Percentiles rank a stretch among this genome's conserved stretches.
Conservation (phyloP, 257 asterid genomes). For the Ballota nigra region DNA sequence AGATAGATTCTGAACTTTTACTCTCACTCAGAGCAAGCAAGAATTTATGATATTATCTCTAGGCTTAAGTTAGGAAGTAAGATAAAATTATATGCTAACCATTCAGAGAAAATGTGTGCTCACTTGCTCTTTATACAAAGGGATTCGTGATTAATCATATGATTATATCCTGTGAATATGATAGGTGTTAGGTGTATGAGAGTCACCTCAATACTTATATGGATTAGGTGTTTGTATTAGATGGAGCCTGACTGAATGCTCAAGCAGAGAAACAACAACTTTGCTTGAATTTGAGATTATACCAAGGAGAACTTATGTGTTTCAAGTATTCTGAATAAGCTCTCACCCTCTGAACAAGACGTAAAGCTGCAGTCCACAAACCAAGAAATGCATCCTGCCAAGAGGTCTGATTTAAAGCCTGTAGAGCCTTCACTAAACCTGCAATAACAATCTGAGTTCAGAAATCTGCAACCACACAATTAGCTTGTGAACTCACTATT, state of each 20-base stretch:
- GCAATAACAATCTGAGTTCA: slow-evolving; percentile 31
- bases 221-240: slow-evolving; percentile 12
- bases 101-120: neutral
- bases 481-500: slow-evolving; percentile 14
- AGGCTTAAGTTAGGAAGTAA: slow-evolving; percentile 10
- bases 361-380: slow-evolving; percentile 85
- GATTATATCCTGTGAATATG: slow-evolving; percentile 7
- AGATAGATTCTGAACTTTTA: neutral
- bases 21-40: slow-evolving; percentile 13
- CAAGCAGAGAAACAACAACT: slow-evolving; percentile 7
- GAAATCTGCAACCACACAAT: slow-evolving; percentile 8
- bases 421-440: slow-evolving; percentile 91
- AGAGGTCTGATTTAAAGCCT: slow-evolving; percentile 73
- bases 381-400: slow-evolving; percentile 98
- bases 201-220: slow-evolving; percentile 13
- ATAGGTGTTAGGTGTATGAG: slow-evolving; percentile 10
- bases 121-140: slow-evolving; percentile 12
- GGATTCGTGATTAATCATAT: neutral
- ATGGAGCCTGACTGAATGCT: slow-evolving; percentile 13
- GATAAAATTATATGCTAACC: slow-evolving; percentile 12
- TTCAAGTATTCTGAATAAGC: slow-evolving; percentile 18
- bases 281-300: slow-evolving; percentile 1
- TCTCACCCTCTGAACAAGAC: slow-evolving; percentile 94
- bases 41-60: neutral
- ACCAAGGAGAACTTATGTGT: neutral